Evolutionary conservation across 257 asterid species (phyloP), one percentile per base, ranked within the genome.

Genomic region (Prunella vulgaris): DNA sequence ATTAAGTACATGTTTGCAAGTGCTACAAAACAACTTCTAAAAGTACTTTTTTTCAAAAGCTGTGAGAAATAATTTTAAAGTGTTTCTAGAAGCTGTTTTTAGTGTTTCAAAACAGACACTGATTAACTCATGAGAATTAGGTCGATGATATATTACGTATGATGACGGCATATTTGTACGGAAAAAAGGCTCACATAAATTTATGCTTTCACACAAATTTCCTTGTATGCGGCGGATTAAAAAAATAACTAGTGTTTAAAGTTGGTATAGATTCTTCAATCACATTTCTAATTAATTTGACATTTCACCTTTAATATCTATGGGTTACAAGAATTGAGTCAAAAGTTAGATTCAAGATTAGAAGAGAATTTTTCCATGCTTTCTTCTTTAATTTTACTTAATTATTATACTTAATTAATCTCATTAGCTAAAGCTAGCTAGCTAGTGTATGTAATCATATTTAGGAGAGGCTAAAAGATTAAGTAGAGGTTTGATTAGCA

Each of bases 161-260:
- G 74, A 76, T 62, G 79, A 18, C 27, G 57, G 76, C 76, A 76
- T 46, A 32, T 10, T 13, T 70, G 80, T 76, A 76, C 80, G 80
- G 70, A 70, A 70, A 46, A 37, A 20, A 37, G n/a, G 57, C n/a
- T 54, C 7, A 69, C 14, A 8, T 12, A 28, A 14, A 38, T 57
- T 44, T 77, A 77, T 72, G 59, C 78, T 72, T 77, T 77, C 81
- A 77, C 78, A 72, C 81, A 25, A 27, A 15, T 30, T 53, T 67
- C 1, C 7, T 62, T 72, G 13, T 52, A 35, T 57, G 75, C 57
- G 73, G 72, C 62, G 53, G 68, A 76, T 70, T 60, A 58, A 42
- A 30, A 60, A 54, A 28, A 40, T 56, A 48, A 59, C 59, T 70
- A 48, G 7, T 70, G 22, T 48, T 49, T 77, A 60, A 72, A 67